Conservation (phyloP, 1,284 basidiomycete species). For the Sporisorium sorghi region DNA sequence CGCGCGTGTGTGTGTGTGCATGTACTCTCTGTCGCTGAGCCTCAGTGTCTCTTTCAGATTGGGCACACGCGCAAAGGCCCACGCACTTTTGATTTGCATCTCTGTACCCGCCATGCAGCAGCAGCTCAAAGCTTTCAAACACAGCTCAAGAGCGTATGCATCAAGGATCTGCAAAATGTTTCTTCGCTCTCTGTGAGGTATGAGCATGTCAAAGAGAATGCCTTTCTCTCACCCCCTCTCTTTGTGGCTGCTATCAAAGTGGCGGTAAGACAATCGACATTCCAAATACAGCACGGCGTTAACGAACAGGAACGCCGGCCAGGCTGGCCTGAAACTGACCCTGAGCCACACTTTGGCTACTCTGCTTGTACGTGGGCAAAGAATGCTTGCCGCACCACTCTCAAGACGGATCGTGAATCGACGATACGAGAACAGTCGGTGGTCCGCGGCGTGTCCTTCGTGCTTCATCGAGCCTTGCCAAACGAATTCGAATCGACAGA, state of each 20-base stretch:
- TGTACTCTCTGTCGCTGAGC: too few species aligned
- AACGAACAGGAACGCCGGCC: not conserved
- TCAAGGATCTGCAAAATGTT: not conserved
- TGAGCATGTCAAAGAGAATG: not conserved
- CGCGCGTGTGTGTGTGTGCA: constrained; percentile 10
- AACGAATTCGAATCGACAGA: too few species aligned
- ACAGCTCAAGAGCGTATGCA: not conserved
- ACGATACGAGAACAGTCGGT: too few species aligned
- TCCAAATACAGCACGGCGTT: not conserved
- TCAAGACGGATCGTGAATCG: too few species aligned
- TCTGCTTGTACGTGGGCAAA: too few species aligned
- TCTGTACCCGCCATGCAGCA: too few species aligned
- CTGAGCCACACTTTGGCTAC: too few species aligned
- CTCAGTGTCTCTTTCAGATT: too few species aligned
- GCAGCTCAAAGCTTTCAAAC: not conserved
- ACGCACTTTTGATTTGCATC: too few species aligned
- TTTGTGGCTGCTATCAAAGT: constrained; percentile 1
- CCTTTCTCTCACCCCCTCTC: not conserved
- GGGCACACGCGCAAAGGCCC: not conserved
- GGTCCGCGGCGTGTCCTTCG: too few species aligned
- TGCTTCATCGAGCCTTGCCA: too few species aligned
- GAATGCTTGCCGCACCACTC: too few species aligned
- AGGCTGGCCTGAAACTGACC: not conserved
- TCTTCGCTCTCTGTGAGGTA: not conserved
- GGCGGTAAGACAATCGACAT: constrained; percentile 3